Evolutionary conservation across 257 asterid species (phyloP).

Genomic region (Solanum pinnatisectum): DNA sequence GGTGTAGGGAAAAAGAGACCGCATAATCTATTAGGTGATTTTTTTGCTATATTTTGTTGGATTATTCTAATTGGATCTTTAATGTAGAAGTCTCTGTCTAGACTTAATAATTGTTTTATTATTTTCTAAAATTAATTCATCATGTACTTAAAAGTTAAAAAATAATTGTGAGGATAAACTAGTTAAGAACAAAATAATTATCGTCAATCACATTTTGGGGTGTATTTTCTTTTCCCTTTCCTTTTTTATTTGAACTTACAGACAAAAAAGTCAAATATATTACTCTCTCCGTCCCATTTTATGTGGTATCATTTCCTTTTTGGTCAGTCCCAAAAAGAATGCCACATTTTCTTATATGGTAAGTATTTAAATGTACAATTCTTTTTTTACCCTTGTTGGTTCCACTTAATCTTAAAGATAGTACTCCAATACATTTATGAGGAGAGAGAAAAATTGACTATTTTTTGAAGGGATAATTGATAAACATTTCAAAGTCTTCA

Average conservation of each 20-base stretch:
- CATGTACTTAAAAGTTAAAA: neutral
- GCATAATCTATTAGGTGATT: neutral
- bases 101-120: neutral
- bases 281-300: too few species aligned
- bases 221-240: neutral
- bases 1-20: neutral
- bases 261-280: neutral
- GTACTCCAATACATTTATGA: too few species aligned
- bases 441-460: too few species aligned
- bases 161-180: neutral
- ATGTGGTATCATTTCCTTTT: too few species aligned
- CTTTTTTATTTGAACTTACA: neutral
- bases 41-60: neutral
- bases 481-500: too few species aligned
- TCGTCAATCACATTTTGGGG: neutral
- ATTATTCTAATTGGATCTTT: neutral
- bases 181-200: neutral
- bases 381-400: too few species aligned
- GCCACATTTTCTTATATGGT: too few species aligned
- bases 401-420: too few species aligned
- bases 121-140: neutral
- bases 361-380: too few species aligned
- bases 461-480: too few species aligned
- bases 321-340: too few species aligned
- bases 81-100: neutral